Conservation (phyloP, 139 green algal species). For the Chlamydomonas sp. region DNA sequence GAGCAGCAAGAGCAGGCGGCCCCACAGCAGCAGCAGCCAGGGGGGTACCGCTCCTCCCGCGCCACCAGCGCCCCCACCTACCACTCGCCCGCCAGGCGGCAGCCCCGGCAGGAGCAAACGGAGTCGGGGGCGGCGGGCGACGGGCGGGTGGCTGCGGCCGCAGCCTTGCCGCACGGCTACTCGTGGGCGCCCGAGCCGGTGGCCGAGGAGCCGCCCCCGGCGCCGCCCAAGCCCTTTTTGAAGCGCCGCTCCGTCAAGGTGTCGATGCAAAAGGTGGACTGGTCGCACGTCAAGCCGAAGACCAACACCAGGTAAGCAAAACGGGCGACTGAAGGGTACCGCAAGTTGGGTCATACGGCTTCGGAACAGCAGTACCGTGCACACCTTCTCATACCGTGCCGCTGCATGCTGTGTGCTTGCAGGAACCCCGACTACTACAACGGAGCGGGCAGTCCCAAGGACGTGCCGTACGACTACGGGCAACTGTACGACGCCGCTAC, state of each 20-base stretch:
- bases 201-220: background rate
- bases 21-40: too few relatives aligned
- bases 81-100: too few relatives aligned
- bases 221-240: slow-evolving; percentile 48
- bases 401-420: background rate
- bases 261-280: slow-evolving; percentile 41
- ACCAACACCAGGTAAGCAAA: slow-evolving; percentile 43
- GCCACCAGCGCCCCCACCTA: too few relatives aligned
- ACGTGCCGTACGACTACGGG: background rate
- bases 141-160: too few relatives aligned
- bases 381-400: too few relatives aligned
- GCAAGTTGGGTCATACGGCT: too few relatives aligned
- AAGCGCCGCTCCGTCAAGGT: slow-evolving; percentile 35
- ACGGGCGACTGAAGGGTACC: background rate
- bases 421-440: slow-evolving; percentile 35
- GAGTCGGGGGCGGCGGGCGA: too few relatives aligned
- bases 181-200: background rate
- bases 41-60: too few relatives aligned
- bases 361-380: too few relatives aligned
- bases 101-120: too few relatives aligned
- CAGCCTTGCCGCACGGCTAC: background rate
- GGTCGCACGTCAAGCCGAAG: slow-evolving; percentile 48
- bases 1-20: too few relatives aligned
- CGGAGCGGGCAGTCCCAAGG: background rate
- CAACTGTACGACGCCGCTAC: background rate